Conservation (phyloP, 768 basidiomycete genomes). For the Hemileccinum rubropunctum region DNA sequence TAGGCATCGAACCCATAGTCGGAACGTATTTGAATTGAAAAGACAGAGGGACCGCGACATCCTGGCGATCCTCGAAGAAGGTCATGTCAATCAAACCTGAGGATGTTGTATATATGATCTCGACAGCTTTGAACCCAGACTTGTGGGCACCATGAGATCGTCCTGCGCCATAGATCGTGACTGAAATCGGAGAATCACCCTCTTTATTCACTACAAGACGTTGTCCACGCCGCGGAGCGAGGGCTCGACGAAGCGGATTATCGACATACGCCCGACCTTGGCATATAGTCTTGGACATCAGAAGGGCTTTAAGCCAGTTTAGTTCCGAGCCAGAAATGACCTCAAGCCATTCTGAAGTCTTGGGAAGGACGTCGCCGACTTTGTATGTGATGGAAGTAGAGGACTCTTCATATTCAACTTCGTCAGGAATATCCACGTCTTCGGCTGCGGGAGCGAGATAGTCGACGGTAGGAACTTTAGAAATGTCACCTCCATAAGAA, state of each 20-base stretch:
- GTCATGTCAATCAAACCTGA: slow-evolving; percentile 64
- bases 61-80: slow-evolving; percentile 80
- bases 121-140: slow-evolving; percentile 76
- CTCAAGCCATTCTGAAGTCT: slow-evolving; percentile 75
- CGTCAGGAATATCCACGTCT: slow-evolving; percentile 35
- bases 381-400: slow-evolving; percentile 47
- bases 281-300: slow-evolving; percentile 78
- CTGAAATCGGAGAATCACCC: slow-evolving; percentile 48
- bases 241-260: slow-evolving; percentile 85
- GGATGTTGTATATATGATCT: slow-evolving; percentile 57
- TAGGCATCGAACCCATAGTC: slow-evolving; percentile 84
- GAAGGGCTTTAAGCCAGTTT: slow-evolving; percentile 83
- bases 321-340: slow-evolving; percentile 77
- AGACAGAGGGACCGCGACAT: slow-evolving; percentile 70
- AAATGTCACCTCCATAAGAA: slow-evolving; percentile 73
- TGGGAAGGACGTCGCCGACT: slow-evolving; percentile 55
- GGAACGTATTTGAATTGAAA: slow-evolving; percentile 88
- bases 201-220: slow-evolving; percentile 61
- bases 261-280: slow-evolving; percentile 84
- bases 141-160: slow-evolving; percentile 78
- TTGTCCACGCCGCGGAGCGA: slow-evolving; percentile 79
- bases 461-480: slow-evolving; percentile 75
- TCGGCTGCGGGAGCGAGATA: slow-evolving; percentile 67
- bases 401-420: slow-evolving; percentile 42
- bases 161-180: slow-evolving; percentile 73